Evolutionary conservation across 1,139 yeast species (phyloP).

Genomic region (Taphrina betulina): DNA sequence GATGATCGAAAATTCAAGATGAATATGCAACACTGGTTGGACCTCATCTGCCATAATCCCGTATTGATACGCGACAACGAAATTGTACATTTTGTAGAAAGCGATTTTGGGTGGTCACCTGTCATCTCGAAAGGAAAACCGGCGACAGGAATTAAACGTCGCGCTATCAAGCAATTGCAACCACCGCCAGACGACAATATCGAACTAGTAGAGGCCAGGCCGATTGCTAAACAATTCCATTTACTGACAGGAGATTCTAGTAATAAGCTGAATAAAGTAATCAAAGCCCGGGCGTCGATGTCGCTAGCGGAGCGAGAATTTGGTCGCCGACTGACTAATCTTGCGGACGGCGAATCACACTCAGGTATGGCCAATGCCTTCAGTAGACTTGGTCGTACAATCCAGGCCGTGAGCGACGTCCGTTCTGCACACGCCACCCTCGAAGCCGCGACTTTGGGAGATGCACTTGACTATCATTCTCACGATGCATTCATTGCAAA

Average conservation of each 20-base stretch:
- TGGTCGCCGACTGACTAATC: conserved; percentile 55
- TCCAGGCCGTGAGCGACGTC: conserved; percentile 71
- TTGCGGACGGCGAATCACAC: conserved; percentile 57
- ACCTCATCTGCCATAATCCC: conserved; percentile 70
- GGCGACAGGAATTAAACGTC: conserved; percentile 77
- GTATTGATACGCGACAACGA: conserved; percentile 83
- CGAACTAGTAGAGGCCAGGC: conserved; percentile 81
- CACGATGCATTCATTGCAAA: conserved; percentile 83
- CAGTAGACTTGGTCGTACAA: conserved; percentile 69
- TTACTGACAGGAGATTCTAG: conserved; percentile 58
- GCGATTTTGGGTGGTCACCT: conserved; percentile 67
- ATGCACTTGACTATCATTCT: conserved; percentile 62
- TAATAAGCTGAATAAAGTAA: conserved; percentile 55
- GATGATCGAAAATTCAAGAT: conserved; percentile 59
- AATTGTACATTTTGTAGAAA: conserved; percentile 79
- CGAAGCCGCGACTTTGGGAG: conserved; percentile 75
- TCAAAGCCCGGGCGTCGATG: conserved; percentile 48
- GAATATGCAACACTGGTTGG: conserved; percentile 83
- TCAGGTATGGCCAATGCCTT: conserved; percentile 80
- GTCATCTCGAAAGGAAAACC: conserved; percentile 54
- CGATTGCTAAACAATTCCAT: conserved; percentile 77
- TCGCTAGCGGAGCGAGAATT: conserved; percentile 63
- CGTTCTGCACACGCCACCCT: conserved; percentile 70
- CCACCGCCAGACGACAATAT: conserved; percentile 86
- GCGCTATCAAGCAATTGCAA: conserved; percentile 84